These are phyloP conservation scores for Schwanniomyces occidentalis DNA, from an alignment of 805 yeast genomes.

Conservation along the genomic window DNA sequence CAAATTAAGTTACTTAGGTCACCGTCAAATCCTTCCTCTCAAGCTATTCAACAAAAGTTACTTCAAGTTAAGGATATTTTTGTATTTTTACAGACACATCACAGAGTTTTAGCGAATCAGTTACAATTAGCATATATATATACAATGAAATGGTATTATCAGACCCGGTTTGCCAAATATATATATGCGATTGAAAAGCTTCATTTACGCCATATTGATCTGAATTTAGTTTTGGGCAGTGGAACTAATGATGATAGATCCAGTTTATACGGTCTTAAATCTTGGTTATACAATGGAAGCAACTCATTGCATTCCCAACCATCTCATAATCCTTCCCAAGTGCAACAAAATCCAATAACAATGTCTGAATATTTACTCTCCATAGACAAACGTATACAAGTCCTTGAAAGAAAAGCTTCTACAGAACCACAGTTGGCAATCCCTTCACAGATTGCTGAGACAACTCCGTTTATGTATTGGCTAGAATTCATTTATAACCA, in stretches of 20 bases:
- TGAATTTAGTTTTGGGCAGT: slow-evolving; percentile 54
- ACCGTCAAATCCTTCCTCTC: slow-evolving; percentile 64
- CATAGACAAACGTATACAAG: slow-evolving; percentile 59
- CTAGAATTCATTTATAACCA: slow-evolving; percentile 73
- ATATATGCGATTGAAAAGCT: slow-evolving; percentile 68
- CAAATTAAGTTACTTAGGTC: slow-evolving; percentile 68
- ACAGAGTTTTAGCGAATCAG: slow-evolving; percentile 66
- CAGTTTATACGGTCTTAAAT: slow-evolving; percentile 21
- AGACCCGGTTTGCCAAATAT: slow-evolving; percentile 74
- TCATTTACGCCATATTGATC: slow-evolving; percentile 55
- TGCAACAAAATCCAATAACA: slow-evolving; percentile 13
- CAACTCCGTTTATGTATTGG: slow-evolving; percentile 63
- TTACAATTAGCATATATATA: slow-evolving; percentile 76
- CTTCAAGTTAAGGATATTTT: slow-evolving; percentile 62
- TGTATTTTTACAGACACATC: slow-evolving; percentile 53
- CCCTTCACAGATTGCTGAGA: slow-evolving; percentile 83
- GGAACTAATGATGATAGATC: slow-evolving; percentile 23
- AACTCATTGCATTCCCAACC: neutral
- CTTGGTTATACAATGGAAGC: slow-evolving; percentile 23
- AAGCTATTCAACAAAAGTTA: slow-evolving; percentile 67
- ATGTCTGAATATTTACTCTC: slow-evolving; percentile 54
- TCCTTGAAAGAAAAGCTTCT: slow-evolving; percentile 41
- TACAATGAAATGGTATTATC: slow-evolving; percentile 94
- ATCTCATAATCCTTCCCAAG: slow-evolving; percentile 4
- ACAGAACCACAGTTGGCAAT: slow-evolving; percentile 61